Conservation (phyloP, 2,329 filamentous ascomycete species). For the Ophiocordyceps robertsii region DNA sequence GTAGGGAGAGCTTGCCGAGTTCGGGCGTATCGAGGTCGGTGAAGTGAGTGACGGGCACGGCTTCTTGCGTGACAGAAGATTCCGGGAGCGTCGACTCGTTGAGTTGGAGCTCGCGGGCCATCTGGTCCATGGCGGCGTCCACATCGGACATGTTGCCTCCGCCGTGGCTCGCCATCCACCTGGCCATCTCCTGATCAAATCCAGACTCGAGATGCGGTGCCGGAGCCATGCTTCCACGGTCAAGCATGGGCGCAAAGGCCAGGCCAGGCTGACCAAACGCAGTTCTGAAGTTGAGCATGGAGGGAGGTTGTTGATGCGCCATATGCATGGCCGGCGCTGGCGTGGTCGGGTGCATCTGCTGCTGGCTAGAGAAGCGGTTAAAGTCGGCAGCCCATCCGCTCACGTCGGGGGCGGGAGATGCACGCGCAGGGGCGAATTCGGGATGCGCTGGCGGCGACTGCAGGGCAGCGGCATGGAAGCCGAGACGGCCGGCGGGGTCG, state of each 20-base stretch:
- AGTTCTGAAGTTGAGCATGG: conserved; percentile 13
- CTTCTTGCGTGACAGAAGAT: not conserved
- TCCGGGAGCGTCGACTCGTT: conserved; percentile 15
- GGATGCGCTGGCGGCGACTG: conserved; percentile 9
- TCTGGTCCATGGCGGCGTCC: conserved; percentile 28
- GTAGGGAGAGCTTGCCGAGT: conserved; percentile 17
- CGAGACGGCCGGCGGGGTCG: conserved; percentile 20
- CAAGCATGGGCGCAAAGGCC: conserved; percentile 5
- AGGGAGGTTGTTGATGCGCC: conserved; percentile 4
- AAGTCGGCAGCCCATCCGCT: conserved; percentile 25
- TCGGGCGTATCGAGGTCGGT: conserved; percentile 18
- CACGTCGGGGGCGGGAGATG: conserved; percentile 9
- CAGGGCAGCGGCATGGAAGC: conserved; percentile 18
- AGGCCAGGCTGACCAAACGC: conserved; percentile 15
- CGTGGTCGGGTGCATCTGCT: conserved; percentile 6
- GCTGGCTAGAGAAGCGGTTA: conserved; percentile 14
- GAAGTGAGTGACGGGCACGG: conserved; percentile 3
- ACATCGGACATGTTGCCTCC: conserved; percentile 22
- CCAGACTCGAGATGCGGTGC: conserved; percentile 15
- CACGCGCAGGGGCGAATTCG: not conserved
- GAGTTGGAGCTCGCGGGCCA: conserved; percentile 26
- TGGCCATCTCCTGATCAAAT: conserved; percentile 27
- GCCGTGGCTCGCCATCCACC: conserved; percentile 25
- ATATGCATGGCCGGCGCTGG: conserved; percentile 11
- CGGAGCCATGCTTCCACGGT: conserved; percentile 6